Conservation (phyloP, 2,329 filamentous ascomycete genomes). For the Fusarium temperatum region DNA sequence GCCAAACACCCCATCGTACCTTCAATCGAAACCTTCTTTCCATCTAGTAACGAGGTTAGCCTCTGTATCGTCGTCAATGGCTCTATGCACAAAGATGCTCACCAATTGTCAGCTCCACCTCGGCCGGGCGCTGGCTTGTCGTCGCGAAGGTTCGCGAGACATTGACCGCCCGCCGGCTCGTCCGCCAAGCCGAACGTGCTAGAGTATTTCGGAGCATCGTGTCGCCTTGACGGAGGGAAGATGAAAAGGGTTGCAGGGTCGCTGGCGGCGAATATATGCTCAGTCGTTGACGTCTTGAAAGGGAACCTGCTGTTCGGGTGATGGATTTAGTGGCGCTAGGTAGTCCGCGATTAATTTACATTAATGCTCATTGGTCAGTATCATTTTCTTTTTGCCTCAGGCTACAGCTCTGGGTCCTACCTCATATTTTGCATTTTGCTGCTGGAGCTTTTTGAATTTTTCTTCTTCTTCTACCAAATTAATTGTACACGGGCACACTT, state of each 20-base stretch:
- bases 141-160: conserved; percentile 83
- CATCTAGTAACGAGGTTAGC: conserved; percentile 69
- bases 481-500: conserved; percentile 75
- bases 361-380: conserved; percentile 52
- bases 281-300: conserved; percentile 53
- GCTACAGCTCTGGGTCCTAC: conserved; percentile 32
- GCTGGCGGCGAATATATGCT: conserved; percentile 50
- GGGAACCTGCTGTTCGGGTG: conserved; percentile 50
- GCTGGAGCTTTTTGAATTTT: conserved; percentile 28
- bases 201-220: conserved; percentile 75
- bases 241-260: conserved; percentile 49
- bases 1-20: conserved; percentile 62
- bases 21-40: conserved; percentile 98
- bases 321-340: conserved; percentile 51
- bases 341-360: conserved; percentile 57
- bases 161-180: conserved; percentile 65
- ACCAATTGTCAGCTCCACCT: conserved; percentile 98
- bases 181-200: conserved; percentile 74
- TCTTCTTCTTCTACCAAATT: conserved; percentile 52
- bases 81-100: conserved; percentile 42
- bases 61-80: conserved; percentile 43
- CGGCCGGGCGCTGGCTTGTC: conserved; percentile 79
- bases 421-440: conserved; percentile 35
- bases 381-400: conserved; percentile 49
- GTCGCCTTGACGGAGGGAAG: conserved; percentile 64